These are phyloP conservation scores for Stylosanthes scabra DNA, from an alignment of 331 rosid genomes.

Conservation along the genomic window DNA sequence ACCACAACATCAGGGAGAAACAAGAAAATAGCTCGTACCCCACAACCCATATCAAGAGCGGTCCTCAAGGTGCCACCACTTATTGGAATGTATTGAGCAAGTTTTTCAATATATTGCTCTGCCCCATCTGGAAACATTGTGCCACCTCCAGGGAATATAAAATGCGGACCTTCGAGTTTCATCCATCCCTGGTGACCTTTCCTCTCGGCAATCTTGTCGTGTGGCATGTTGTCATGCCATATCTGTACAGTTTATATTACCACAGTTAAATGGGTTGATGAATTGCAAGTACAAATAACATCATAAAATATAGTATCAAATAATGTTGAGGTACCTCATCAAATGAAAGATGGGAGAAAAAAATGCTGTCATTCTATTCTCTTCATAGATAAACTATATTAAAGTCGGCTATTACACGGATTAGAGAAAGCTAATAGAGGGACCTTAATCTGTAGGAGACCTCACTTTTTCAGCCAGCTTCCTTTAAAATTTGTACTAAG, in stretches of 20 bases:
- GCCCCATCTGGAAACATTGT: constrained; percentile 99
- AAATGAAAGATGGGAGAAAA: constrained; percentile 12
- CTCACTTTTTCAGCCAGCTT: constrained; percentile 1
- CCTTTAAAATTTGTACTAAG: constrained; percentile 1
- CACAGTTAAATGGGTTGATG: constrained; percentile 26
- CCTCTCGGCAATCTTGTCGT: constrained; percentile 95
- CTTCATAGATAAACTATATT: neutral
- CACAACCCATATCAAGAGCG: constrained; percentile 99
- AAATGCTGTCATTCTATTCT: neutral
- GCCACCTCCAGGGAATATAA: constrained; percentile 99
- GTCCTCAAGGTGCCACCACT: constrained; percentile 76
- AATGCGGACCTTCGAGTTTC: constrained; percentile 86
- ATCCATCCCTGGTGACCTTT: constrained; percentile 99
- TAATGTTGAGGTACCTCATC: neutral
- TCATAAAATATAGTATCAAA: constrained; percentile 6
- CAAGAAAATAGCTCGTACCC: constrained; percentile 63
- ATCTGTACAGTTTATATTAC: constrained; percentile 56
- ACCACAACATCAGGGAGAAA: constrained; percentile 27
- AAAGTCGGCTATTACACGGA: neutral
- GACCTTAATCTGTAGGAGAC: constrained; percentile 1
- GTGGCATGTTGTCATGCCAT: constrained; percentile 97
- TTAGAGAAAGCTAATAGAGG: neutral
- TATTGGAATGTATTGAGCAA: constrained; percentile 89
- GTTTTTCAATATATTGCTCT: constrained; percentile 88
- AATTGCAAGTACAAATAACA: constrained; percentile 22